A percentile compares a stretch with the other conserved stretches of the same genome.
phyloP scores from a whole-genome alignment of 371 early-diverging fungal species.

The Circinella umbellata region DNA sequence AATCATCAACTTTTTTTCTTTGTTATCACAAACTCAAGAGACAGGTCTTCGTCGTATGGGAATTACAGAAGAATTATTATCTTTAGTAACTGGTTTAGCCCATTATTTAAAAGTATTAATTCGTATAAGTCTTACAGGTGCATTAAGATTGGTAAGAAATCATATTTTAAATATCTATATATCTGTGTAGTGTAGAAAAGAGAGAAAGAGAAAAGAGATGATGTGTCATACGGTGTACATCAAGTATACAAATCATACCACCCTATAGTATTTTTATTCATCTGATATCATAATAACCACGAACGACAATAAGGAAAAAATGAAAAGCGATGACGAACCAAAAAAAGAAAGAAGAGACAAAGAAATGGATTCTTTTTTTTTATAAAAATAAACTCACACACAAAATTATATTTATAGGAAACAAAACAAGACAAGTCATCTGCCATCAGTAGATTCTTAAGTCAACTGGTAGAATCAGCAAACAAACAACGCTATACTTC shows the following conservation, averaged over 20 bases:
- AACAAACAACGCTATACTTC: constrained; percentile 40
- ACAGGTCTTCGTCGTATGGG: constrained; percentile 59
- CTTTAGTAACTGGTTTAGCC: constrained; percentile 91
- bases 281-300: no score
- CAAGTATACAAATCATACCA: constrained; percentile 24
- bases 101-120: constrained; percentile 92
- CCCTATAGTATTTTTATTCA: constrained; percentile 61
- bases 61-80: constrained; percentile 88
- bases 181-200: no score
- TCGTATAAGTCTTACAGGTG: constrained; percentile 87
- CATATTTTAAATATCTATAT: not conserved
- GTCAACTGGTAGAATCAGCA: constrained; percentile 66
- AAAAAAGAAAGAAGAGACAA: no score
- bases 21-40: constrained; percentile 83
- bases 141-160: constrained; percentile 73
- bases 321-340: no score
- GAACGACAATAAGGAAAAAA: no score
- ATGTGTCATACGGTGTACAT: constrained; percentile 54
- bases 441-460: constrained; percentile 64
- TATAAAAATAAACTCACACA: constrained; percentile 54
- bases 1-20: constrained; percentile 90
- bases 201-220: constrained; percentile 51
- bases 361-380: no score
- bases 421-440: constrained; percentile 23
- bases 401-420: constrained; percentile 63